phyloP scores from a whole-genome alignment of 352 stramenopile genomes.

The Pythium brassicae region DNA sequence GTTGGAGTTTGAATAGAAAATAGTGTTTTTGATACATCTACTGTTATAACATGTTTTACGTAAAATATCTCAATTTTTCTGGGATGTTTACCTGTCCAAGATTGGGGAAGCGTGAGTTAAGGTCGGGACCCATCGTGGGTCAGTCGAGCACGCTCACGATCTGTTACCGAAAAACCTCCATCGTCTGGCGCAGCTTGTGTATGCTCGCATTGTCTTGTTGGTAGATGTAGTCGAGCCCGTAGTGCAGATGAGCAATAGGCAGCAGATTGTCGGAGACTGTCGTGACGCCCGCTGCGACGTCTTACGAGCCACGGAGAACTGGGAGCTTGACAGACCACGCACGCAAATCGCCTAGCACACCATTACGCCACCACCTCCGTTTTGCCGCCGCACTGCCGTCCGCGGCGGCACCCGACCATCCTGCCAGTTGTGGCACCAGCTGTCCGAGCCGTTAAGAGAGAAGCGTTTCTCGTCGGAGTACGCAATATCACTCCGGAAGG shows the following conservation, averaged over 20 bases:
- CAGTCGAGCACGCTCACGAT: too few relatives aligned
- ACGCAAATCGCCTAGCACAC: neutral
- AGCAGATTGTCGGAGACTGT: neutral
- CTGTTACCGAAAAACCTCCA: neutral
- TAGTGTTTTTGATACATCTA: too few relatives aligned
- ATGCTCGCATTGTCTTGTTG: constrained; percentile 2
- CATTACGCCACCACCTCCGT: neutral
- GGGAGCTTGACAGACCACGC: neutral
- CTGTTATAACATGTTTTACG: too few relatives aligned
- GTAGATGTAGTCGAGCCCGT: neutral
- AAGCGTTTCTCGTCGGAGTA: neutral
- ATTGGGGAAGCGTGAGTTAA: too few relatives aligned
- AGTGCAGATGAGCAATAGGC: neutral
- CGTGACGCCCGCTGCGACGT: neutral
- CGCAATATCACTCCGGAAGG: neutral
- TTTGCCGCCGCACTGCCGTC: neutral
- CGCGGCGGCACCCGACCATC: neutral
- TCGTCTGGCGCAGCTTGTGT: neutral
- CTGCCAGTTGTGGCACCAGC: neutral
- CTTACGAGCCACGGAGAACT: neutral
- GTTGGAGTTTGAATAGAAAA: too few relatives aligned
- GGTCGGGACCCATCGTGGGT: too few relatives aligned
- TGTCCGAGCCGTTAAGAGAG: neutral
- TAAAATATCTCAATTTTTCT: too few relatives aligned
- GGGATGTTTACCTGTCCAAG: too few relatives aligned